These are phyloP conservation scores for Rhodomyrtus psidioides DNA, from an alignment of 441 rosid genomes.

Conservation along the genomic window DNA sequence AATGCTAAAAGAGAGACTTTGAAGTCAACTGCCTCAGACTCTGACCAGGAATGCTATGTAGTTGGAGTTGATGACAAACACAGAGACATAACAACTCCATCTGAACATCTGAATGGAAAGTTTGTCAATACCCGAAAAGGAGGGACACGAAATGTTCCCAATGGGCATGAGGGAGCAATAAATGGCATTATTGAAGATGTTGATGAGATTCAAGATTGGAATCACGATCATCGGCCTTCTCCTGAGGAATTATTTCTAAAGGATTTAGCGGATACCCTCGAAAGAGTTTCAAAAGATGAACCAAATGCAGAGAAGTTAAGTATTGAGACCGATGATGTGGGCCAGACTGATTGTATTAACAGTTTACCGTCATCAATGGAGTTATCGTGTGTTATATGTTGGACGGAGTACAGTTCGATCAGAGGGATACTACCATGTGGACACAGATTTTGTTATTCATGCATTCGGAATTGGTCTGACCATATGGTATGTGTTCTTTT, in stretches of 20 bases:
- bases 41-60: constrained; percentile 29
- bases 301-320: constrained; percentile 11
- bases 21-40: constrained; percentile 24
- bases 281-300: constrained; percentile 17
- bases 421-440: constrained; percentile 93
- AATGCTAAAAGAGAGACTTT: constrained; percentile 20
- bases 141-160: constrained; percentile 20
- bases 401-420: constrained; percentile 80
- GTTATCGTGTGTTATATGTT: constrained; percentile 86
- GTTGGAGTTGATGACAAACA: constrained; percentile 6
- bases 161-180: constrained; percentile 6
- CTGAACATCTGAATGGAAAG: constrained; percentile 11
- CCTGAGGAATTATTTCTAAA: constrained; percentile 1
- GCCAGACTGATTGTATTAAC: constrained; percentile 13
- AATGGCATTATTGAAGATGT: constrained; percentile 29
- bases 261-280: background rate
- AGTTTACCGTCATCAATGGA: constrained; percentile 28
- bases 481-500: constrained; percentile 39
- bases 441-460: constrained; percentile 91
- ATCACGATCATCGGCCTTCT: constrained; percentile 7
- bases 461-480: constrained; percentile 83
- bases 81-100: background rate
- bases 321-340: constrained; percentile 8
- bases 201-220: constrained; percentile 29
- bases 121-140: constrained; percentile 15